Percentiles rank a stretch among this genome's conserved stretches.
These are phyloP conservation scores for Cryptococcus sp. DNA, from an alignment of 1,284 basidiomycete genomes.

Conservation along the genomic window DNA sequence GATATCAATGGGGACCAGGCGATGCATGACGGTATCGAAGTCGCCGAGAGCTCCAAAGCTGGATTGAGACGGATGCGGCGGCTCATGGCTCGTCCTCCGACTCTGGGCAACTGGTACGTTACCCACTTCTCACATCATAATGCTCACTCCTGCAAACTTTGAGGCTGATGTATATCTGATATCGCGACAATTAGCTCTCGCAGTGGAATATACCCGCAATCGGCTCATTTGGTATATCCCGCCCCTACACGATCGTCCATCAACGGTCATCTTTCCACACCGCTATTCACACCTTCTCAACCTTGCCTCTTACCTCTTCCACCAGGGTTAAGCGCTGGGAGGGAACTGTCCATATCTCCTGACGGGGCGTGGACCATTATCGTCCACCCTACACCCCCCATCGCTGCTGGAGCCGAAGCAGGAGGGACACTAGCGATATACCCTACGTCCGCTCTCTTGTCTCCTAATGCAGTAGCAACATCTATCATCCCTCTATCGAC, in stretches of 20 bases:
- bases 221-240: conserved; percentile 16
- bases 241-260: conserved; percentile 5
- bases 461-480: conserved; percentile 18
- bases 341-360: conserved; percentile 33
- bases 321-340: conserved; percentile 18
- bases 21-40: too few relatives aligned
- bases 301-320: conserved; percentile 29
- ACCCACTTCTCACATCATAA: conserved; percentile 9
- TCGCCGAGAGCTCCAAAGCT: conserved; percentile 24
- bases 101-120: conserved; percentile 7
- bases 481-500: conserved; percentile 27
- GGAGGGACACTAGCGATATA: conserved; percentile 36
- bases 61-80: conserved; percentile 20
- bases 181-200: too few relatives aligned
- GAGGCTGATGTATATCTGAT: too few relatives aligned
- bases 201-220: too few relatives aligned
- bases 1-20: too few relatives aligned
- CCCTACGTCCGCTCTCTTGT: conserved; percentile 19
- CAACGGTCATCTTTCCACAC: conserved; percentile 20
- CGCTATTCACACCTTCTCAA: conserved; percentile 17
- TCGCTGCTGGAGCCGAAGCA: background rate
- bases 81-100: conserved; percentile 7
- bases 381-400: conserved; percentile 26
- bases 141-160: conserved; percentile 5
- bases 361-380: conserved; percentile 33